phyloP scores from a whole-genome alignment of 1,139 yeast species.

The Pichia sp. region DNA sequence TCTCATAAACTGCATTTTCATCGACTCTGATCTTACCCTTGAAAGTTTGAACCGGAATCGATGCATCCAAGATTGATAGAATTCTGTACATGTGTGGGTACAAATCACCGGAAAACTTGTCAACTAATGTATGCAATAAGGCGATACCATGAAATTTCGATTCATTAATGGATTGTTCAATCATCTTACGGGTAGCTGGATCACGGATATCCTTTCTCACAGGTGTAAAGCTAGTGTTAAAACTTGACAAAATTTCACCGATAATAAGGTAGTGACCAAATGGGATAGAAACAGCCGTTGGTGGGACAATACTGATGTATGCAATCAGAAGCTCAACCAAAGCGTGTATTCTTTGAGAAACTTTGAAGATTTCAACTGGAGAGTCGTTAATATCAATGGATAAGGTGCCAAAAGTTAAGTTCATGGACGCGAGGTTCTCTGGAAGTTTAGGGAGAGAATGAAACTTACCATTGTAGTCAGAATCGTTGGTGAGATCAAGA shows the following conservation, averaged over 20 bases:
- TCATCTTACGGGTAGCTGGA: conserved; percentile 32
- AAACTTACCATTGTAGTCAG: conserved; percentile 30
- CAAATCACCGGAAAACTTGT: conserved; percentile 37
- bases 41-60: conserved; percentile 30
- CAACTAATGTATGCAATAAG: conserved; percentile 35
- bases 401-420: conserved; percentile 38
- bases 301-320: conserved; percentile 40
- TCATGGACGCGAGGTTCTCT: conserved; percentile 12
- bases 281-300: conserved; percentile 41
- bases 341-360: conserved; percentile 43
- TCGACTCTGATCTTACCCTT: conserved; percentile 33
- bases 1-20: conserved; percentile 26
- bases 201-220: conserved; percentile 54
- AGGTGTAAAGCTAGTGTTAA: conserved; percentile 47
- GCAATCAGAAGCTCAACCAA: conserved; percentile 37
- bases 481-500: conserved; percentile 50
- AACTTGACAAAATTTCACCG: conserved; percentile 44
- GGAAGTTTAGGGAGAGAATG: conserved; percentile 20
- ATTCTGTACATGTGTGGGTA: conserved; percentile 43
- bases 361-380: conserved; percentile 41
- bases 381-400: conserved; percentile 48
- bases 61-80: conserved; percentile 49
- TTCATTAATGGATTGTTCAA: conserved; percentile 35
- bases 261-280: conserved; percentile 45
- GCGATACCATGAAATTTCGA: conserved; percentile 41